These are phyloP conservation scores for Trypanosoma theileri DNA, from an alignment of 208 protist species.

Conservation along the genomic window DNA sequence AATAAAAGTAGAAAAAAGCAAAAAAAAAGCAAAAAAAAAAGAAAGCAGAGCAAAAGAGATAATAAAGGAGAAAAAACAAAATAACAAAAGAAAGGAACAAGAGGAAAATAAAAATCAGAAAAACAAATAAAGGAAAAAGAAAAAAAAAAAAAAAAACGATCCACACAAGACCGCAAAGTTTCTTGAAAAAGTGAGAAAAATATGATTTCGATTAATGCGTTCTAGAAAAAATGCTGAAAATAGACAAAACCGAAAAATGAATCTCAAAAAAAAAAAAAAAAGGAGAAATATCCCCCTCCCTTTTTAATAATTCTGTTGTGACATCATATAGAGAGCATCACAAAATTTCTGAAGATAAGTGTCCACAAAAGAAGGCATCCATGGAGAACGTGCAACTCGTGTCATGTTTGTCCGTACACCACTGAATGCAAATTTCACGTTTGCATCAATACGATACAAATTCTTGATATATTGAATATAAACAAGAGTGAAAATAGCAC, in stretches of 20 bases:
- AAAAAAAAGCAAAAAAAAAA: constrained; percentile 19
- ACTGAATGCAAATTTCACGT: constrained; percentile 64
- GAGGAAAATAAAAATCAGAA: constrained; percentile 12
- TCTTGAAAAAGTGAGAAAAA: constrained; percentile 5
- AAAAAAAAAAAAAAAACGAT: constrained; percentile 9
- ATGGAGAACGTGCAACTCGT: constrained; percentile 32
- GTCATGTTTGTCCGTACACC: constrained; percentile 63
- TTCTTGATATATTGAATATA: constrained; percentile 83
- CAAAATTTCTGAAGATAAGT: constrained; percentile 65
- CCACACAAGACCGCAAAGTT: neutral
- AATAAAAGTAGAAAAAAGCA: constrained; percentile 3
- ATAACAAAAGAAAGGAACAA: neutral
- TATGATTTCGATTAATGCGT: constrained; percentile 5
- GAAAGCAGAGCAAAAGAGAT: neutral
- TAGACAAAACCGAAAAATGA: neutral
- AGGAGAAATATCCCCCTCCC: no score
- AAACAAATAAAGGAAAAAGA: neutral
- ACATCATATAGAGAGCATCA: constrained; percentile 45
- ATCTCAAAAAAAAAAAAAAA: constrained; percentile 2
- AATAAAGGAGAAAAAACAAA: neutral
- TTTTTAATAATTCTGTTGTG: constrained; percentile 35
- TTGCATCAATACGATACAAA: constrained; percentile 67
- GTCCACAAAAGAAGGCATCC: constrained; percentile 52
- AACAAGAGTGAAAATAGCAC: constrained; percentile 64
- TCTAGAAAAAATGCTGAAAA: neutral